Percentiles rank a stretch among this genome's conserved stretches.
Evolutionary conservation across 192 early-diverging fungal species (phyloP).

Genomic region (Backusella parvicylindrica): DNA sequence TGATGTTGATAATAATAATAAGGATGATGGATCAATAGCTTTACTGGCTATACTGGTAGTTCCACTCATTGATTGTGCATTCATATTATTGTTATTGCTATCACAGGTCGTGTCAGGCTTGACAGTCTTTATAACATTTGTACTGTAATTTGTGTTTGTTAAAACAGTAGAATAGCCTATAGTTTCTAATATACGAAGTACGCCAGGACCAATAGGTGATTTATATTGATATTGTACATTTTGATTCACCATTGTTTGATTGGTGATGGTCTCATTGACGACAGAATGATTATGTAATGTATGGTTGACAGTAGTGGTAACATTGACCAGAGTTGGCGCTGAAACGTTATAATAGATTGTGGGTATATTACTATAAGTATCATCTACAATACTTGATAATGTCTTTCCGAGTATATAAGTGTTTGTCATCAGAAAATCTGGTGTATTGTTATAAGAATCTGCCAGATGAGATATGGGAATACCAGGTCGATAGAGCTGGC

Average conservation of each 20-base stretch:
- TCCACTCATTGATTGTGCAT: background rate
- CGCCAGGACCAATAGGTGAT: slow-evolving; percentile 30
- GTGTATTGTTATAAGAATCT: slow-evolving; percentile 19
- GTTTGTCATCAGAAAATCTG: slow-evolving; percentile 29
- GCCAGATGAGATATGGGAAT: slow-evolving; percentile 32
- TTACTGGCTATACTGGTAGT: background rate
- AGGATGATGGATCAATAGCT: background rate
- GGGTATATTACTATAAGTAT: slow-evolving; percentile 9
- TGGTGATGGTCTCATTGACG: slow-evolving; percentile 15
- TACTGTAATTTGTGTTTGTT: slow-evolving; percentile 17
- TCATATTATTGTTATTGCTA: background rate
- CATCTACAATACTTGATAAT: slow-evolving; percentile 5
- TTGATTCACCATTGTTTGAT: background rate
- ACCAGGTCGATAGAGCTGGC: slow-evolving; percentile 18
- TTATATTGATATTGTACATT: background rate
- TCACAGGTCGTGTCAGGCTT: background rate
- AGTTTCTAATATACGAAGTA: slow-evolving; percentile 26
- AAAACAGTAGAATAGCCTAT: slow-evolving; percentile 35
- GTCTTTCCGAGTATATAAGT: slow-evolving; percentile 15
- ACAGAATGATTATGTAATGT: background rate
- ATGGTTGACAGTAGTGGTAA: background rate
- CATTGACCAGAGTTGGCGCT: background rate
- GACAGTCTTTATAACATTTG: background rate
- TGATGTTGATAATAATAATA: background rate
- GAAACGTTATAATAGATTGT: slow-evolving; percentile 11